phyloP scores from a whole-genome alignment of 768 basidiomycete genomes.

The Lanmaoa rubissima region DNA sequence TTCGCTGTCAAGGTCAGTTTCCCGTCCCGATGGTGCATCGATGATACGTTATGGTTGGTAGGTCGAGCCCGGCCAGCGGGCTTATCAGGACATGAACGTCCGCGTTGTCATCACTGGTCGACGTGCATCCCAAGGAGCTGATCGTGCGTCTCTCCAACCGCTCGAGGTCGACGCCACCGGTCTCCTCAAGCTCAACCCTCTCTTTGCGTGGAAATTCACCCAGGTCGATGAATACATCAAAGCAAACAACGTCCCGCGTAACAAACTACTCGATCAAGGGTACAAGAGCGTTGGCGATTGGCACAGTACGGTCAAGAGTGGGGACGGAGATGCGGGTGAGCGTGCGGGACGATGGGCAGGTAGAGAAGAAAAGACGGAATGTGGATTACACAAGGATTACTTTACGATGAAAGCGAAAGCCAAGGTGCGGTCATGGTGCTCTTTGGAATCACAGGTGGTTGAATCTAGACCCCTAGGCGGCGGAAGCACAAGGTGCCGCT shows the following conservation, averaged over 20 bases:
- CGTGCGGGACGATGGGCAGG: conserved; percentile 92
- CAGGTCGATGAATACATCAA: conserved; percentile 84
- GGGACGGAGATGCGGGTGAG: conserved; percentile 67
- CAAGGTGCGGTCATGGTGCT: conserved; percentile 24
- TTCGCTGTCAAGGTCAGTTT: conserved; percentile 80
- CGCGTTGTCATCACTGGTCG: conserved; percentile 93
- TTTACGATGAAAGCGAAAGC: conserved; percentile 68
- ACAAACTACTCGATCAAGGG: conserved; percentile 84
- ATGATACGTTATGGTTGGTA: conserved; percentile 26
- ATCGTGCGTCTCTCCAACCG: conserved; percentile 76
- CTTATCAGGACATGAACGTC: conserved; percentile 77
- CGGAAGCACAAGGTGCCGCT: not conserved
- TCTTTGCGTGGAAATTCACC: conserved; percentile 84
- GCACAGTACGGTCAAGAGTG: conserved; percentile 85
- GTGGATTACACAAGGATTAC: conserved; percentile 92
- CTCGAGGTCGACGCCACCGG: conserved; percentile 91
- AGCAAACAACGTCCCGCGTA: conserved; percentile 80
- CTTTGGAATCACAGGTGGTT: not conserved
- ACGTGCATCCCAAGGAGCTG: conserved; percentile 90
- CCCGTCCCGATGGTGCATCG: too few species aligned
- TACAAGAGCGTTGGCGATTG: conserved; percentile 97
- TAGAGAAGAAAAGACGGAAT: conserved; percentile 83
- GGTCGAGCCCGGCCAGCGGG: conserved; percentile 92
- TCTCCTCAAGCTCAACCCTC: conserved; percentile 90
- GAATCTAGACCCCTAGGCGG: not conserved